Percentiles rank a stretch among this genome's conserved stretches.
phyloP scores from a whole-genome alignment of 306 rosid genomes.

The Sophora flavescens region DNA sequence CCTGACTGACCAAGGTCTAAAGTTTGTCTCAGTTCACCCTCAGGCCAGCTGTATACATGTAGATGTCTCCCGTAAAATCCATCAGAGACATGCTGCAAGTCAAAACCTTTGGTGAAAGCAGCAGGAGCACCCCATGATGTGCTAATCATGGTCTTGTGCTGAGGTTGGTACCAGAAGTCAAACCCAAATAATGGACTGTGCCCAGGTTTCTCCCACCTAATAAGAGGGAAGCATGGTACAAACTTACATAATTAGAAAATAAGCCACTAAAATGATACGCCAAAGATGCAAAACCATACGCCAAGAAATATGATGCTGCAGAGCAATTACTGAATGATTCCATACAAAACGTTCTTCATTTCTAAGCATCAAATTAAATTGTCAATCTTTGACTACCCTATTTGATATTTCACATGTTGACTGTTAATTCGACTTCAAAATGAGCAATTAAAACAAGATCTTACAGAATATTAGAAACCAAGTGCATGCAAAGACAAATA shows the following conservation, averaged over 20 bases:
- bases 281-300: background rate
- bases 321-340: background rate
- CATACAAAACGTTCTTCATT: background rate
- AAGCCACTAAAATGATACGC: background rate
- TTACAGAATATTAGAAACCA: background rate
- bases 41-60: conserved; percentile 81
- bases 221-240: conserved; percentile 9
- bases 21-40: conserved; percentile 75
- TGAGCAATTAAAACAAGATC: conserved; percentile 24
- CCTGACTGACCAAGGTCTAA: conserved; percentile 80
- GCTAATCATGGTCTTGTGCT: conserved; percentile 80
- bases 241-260: background rate
- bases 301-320: conserved; percentile 15
- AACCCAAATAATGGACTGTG: conserved; percentile 83
- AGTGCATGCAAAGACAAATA: background rate
- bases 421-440: background rate
- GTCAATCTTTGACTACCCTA: background rate
- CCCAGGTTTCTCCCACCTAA: conserved; percentile 86
- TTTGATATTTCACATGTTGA: conserved; percentile 4
- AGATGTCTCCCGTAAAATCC: conserved; percentile 85
- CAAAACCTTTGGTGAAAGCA: conserved; percentile 76
- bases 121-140: conserved; percentile 90
- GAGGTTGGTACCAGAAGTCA: conserved; percentile 88
- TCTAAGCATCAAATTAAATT: background rate
- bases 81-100: conserved; percentile 67